Percentiles rank a stretch among this genome's conserved stretches.
phyloP scores from a whole-genome alignment of 164 flowering plant species.

The Vitis labrusca region DNA sequence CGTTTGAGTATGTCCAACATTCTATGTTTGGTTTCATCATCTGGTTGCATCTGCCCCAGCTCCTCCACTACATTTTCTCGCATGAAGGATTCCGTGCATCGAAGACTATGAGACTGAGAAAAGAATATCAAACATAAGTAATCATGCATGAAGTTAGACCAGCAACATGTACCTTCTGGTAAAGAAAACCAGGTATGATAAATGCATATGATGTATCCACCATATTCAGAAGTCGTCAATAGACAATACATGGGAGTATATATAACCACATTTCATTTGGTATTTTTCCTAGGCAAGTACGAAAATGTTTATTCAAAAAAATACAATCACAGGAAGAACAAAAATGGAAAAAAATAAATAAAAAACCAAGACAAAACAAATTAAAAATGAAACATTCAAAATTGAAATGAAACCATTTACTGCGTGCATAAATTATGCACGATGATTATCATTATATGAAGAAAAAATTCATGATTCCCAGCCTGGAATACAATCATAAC shows the following conservation, averaged over 20 bases:
- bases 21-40: constrained; percentile 69
- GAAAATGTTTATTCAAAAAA: not conserved
- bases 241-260: no score
- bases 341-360: not conserved
- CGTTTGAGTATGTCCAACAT: constrained; percentile 82
- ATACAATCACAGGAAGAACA: not conserved
- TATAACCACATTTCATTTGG: no score
- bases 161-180: not conserved
- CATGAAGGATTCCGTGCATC: constrained; percentile 94
- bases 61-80: constrained; percentile 88
- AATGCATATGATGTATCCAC: no score
- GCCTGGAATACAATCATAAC: no score
- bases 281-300: no score
- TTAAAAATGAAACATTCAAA: no score
- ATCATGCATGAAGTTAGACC: not conserved
- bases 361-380: not conserved
- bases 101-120: constrained; percentile 67
- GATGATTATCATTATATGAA: no score
- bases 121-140: not conserved
- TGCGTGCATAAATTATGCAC: no score
- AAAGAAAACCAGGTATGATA: no score
- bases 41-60: constrained; percentile 60
- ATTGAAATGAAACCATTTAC: no score
- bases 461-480: no score
- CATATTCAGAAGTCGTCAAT: no score